Evolutionary conservation across 2,329 filamentous ascomycete genomes (phyloP).

Genomic region (Alternaria ventricosa): DNA sequence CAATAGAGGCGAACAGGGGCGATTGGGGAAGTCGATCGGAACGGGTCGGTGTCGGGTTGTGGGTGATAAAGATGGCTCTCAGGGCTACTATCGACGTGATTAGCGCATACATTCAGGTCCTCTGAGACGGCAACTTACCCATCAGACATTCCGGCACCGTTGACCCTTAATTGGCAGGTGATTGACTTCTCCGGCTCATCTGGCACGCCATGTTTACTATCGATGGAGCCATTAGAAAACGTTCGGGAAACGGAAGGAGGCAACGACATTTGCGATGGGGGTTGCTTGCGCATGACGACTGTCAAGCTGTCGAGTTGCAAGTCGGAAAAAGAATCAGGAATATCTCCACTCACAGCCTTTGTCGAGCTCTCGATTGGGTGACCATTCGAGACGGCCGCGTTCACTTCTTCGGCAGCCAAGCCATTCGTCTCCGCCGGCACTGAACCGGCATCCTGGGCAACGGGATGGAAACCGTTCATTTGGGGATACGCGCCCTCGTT

Average conservation of each 20-base stretch:
- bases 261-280: slow-evolving; percentile 40
- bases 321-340: slow-evolving; percentile 58
- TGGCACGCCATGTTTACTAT: slow-evolving; percentile 57
- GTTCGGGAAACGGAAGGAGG: slow-evolving; percentile 49
- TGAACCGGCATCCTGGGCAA: slow-evolving; percentile 19
- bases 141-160: slow-evolving; percentile 42
- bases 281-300: slow-evolving; percentile 59
- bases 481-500: slow-evolving; percentile 33
- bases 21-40: slow-evolving; percentile 21
- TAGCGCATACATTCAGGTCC: slow-evolving; percentile 12
- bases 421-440: slow-evolving; percentile 30
- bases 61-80: slow-evolving; percentile 25
- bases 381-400: slow-evolving; percentile 33
- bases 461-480: slow-evolving; percentile 38
- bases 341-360: slow-evolving; percentile 43
- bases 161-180: slow-evolving; percentile 44
- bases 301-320: slow-evolving; percentile 60
- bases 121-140: slow-evolving; percentile 30
- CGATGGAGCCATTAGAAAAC: slow-evolving; percentile 64
- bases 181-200: slow-evolving; percentile 55
- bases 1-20: slow-evolving; percentile 52
- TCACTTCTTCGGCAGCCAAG: slow-evolving; percentile 23
- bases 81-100: slow-evolving; percentile 26
- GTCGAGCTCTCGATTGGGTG: slow-evolving; percentile 35
- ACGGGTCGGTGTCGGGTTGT: slow-evolving; percentile 27